phyloP scores from a whole-genome alignment of 441 rosid species.

The Geranium incanum region DNA sequence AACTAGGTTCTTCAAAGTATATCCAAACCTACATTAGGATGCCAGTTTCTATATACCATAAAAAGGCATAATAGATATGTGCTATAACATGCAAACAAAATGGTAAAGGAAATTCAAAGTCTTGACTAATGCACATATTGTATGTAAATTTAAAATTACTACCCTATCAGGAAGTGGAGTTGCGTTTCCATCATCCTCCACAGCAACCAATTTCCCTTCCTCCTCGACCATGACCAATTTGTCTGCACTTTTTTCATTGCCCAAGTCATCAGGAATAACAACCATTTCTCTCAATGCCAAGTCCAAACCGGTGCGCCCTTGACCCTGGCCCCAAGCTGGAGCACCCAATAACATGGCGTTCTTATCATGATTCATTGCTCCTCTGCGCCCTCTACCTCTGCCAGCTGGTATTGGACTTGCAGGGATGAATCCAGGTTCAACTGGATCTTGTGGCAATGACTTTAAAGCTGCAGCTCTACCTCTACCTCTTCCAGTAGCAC shows the following conservation, averaged over 20 bases:
- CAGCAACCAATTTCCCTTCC: constrained; percentile 31
- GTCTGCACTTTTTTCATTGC: constrained; percentile 43
- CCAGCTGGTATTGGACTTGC: constrained; percentile 24
- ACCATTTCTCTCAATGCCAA: constrained; percentile 28
- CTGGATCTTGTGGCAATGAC: constrained; percentile 12
- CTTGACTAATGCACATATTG: not conserved
- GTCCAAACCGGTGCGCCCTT: constrained; percentile 22
- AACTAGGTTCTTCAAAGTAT: not conserved
- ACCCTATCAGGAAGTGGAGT: constrained; percentile 91
- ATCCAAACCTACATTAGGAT: not conserved
- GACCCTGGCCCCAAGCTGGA: constrained; percentile 28
- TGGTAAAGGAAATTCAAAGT: constrained; percentile 4
- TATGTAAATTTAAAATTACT: constrained; percentile 22
- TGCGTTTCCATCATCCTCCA: constrained; percentile 28
- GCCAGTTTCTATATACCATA: not conserved
- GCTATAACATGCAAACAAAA: not conserved
- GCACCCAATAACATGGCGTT: constrained; percentile 24
- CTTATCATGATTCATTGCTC: constrained; percentile 35
- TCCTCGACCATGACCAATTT: constrained; percentile 68
- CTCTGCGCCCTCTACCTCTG: constrained; percentile 37
- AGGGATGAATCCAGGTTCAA: constrained; percentile 18
- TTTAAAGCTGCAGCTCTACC: constrained; percentile 14
- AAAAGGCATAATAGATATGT: not conserved
- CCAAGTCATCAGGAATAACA: constrained; percentile 8
- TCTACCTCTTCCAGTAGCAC: constrained; percentile 36